These are phyloP conservation scores for Pelargonium fulgidum DNA, from an alignment of 441 rosid species.

Conservation along the genomic window DNA sequence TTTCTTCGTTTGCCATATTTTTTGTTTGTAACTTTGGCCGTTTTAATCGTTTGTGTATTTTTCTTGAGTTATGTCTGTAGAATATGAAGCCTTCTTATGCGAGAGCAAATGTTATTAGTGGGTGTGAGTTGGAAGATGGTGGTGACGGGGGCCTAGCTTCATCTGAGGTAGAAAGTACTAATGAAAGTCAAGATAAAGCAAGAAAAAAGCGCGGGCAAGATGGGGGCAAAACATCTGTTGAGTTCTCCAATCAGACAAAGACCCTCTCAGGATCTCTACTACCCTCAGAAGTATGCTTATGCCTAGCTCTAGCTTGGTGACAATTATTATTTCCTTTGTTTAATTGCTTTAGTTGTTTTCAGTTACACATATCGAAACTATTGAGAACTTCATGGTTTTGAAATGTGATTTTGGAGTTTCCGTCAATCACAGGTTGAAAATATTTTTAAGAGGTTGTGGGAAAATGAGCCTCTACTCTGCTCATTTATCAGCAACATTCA, in stretches of 20 bases:
- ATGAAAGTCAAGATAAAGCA: slow-evolving; percentile 25
- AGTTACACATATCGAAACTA: slow-evolving; percentile 5
- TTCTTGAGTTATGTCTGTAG: slow-evolving; percentile 35
- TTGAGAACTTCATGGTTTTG: not conserved
- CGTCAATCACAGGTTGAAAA: slow-evolving; percentile 49
- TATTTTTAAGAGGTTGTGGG: slow-evolving; percentile 62
- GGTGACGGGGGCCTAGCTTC: slow-evolving; percentile 29
- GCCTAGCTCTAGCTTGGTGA: slow-evolving; percentile 13
- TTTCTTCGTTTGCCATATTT: not conserved
- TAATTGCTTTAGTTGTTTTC: slow-evolving; percentile 9
- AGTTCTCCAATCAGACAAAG: slow-evolving; percentile 34
- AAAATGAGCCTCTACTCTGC: slow-evolving; percentile 73
- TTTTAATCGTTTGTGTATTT: not conserved
- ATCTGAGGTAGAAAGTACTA: slow-evolving; percentile 34
- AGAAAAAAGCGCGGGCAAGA: slow-evolving; percentile 29
- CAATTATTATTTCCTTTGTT: slow-evolving; percentile 4
- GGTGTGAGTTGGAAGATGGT: slow-evolving; percentile 31
- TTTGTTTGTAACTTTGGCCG: not conserved
- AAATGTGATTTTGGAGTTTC: slow-evolving; percentile 5
- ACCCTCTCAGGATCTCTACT: slow-evolving; percentile 44
- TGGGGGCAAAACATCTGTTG: slow-evolving; percentile 21
- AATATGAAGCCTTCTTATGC: slow-evolving; percentile 32
- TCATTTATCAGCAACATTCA: slow-evolving; percentile 71
- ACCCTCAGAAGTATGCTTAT: slow-evolving; percentile 62
- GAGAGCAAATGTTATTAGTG: slow-evolving; percentile 50